Base-by-base conservation (phyloP, 78 protist species). In the Speleostelium caveatum region DNA sequence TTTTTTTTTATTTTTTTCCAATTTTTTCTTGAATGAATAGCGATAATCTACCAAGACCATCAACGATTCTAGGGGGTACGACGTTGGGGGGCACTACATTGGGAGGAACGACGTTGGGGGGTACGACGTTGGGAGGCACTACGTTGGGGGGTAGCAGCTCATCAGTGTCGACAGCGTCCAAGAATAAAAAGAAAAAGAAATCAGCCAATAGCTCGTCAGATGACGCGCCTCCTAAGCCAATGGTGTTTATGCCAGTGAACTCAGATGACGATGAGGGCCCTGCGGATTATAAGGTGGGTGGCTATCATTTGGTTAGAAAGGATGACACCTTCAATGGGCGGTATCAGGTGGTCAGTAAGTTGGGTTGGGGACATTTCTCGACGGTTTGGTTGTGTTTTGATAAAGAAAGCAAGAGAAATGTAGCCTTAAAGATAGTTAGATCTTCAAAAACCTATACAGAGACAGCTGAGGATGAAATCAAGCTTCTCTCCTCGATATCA, bases 361-460 rank as follows among this genome's bases (percentile, higher is more conserved):
- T 99, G 3, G 99, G 99, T 51, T 99, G 99, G 99, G 99, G 99
- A 0, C 98, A 99, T 89, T 99, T 98, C 59, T 95, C 98, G 12
- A 99, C 99, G 19, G 99, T 99, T 12, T 99, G 99, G 99, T 85
- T 97, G 51, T 93, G 95, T 41, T 22, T 53, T 45, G 99, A 98
- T 53, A 7, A 49, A 41, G 66, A 33, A 58, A 26, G 49, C 2
- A 42, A 42, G 65, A 67, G 39, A 32, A 55, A 75, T 14, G 96
- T 88, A 0, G 99, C 99, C 0, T 61, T 97, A 26, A 97, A 97
- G 71, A 94, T 97, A 5, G 96, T 95, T 14, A 95, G 96, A 60
- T 76, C 94, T 33, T 96, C 98, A 28, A 51, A 53, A 19, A 85
- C 96, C 35, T 97, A 97, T 96, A 87, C 96, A 61, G 98, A 96